phyloP scores from a whole-genome alignment of 2,329 filamentous ascomycete genomes.

The Colletotrichum trifolii region DNA sequence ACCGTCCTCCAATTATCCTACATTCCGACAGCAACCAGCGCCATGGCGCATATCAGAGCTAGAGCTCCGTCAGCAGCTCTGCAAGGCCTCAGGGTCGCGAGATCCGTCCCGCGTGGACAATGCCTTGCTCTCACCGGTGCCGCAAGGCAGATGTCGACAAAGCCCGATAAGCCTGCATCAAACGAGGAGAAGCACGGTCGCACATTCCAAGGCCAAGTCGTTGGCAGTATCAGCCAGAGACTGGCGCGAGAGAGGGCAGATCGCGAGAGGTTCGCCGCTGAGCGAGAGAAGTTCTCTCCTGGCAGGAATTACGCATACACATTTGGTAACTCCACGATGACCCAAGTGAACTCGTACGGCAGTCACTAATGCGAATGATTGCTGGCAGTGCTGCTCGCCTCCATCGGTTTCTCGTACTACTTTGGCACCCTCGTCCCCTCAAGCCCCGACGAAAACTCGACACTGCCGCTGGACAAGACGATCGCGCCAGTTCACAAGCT shows the following conservation, averaged over 20 bases:
- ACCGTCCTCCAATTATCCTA: neutral
- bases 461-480: constrained; percentile 65
- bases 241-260: constrained; percentile 66
- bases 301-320: constrained; percentile 63
- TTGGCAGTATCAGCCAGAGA: constrained; percentile 66
- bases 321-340: constrained; percentile 57
- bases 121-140: constrained; percentile 30
- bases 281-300: constrained; percentile 49
- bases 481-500: constrained; percentile 66
- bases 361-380: constrained; percentile 18
- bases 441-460: constrained; percentile 64
- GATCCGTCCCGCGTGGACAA: constrained; percentile 31
- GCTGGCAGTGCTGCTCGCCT: constrained; percentile 61
- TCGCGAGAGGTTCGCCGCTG: constrained; percentile 58
- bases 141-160: constrained; percentile 40
- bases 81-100: constrained; percentile 42
- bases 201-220: constrained; percentile 69
- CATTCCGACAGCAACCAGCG: constrained; percentile 16
- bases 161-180: constrained; percentile 36
- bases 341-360: neutral
- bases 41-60: constrained; percentile 49
- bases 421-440: constrained; percentile 67
- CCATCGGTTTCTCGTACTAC: constrained; percentile 66
- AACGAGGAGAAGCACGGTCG: constrained; percentile 53
- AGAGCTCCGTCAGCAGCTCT: constrained; percentile 46